Percentiles rank a stretch among this genome's conserved stretches.
phyloP scores from a whole-genome alignment of 495 filamentous ascomycete genomes.

The Gamarada debralockiae region DNA sequence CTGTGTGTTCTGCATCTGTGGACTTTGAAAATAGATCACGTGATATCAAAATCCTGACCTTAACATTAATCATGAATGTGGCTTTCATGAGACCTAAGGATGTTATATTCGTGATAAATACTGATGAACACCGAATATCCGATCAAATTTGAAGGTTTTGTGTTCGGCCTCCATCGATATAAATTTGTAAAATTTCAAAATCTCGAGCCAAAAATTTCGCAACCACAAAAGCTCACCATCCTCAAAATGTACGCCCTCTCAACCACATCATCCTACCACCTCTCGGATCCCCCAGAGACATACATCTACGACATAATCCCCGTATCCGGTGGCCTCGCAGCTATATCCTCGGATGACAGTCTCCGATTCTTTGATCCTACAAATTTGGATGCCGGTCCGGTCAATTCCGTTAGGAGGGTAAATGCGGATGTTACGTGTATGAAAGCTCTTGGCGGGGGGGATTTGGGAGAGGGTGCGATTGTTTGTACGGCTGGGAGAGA shows the following conservation, averaged over 20 bases:
- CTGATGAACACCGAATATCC: too few species aligned
- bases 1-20: too few species aligned
- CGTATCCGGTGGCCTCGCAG: slow-evolving; percentile 37
- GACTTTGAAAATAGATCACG: background rate
- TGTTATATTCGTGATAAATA: too few species aligned
- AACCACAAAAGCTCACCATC: slow-evolving; percentile 1
- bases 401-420: slow-evolving; percentile 36
- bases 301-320: slow-evolving; percentile 52
- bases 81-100: too few species aligned
- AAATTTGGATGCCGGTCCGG: slow-evolving; percentile 35
- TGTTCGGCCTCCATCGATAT: too few species aligned
- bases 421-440: slow-evolving; percentile 57
- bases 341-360: slow-evolving; percentile 50
- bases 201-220: background rate
- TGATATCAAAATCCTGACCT: too few species aligned
- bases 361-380: slow-evolving; percentile 51
- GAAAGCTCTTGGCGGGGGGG: slow-evolving; percentile 35
- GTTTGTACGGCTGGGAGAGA: slow-evolving; percentile 61
- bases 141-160: too few species aligned
- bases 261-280: slow-evolving; percentile 36
- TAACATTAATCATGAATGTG: too few species aligned
- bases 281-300: slow-evolving; percentile 35
- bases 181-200: background rate
- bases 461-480: slow-evolving; percentile 27
- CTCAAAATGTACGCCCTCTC: slow-evolving; percentile 43